Percentiles rank a stretch among this genome's conserved stretches.
Conservation (phyloP, 768 basidiomycete species). For the Pisolithus marmoratus region DNA sequence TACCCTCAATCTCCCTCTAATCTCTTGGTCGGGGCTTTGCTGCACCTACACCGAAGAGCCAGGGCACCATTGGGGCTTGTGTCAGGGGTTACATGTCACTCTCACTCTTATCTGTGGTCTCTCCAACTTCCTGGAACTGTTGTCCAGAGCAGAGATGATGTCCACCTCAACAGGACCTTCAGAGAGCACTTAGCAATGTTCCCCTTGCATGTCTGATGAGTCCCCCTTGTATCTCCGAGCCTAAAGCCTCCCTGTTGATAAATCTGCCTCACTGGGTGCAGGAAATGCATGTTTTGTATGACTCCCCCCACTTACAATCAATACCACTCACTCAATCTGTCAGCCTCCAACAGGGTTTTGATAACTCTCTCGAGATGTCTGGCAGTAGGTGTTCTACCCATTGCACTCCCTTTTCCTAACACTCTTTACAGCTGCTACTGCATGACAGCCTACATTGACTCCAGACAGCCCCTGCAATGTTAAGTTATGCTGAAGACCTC, state of each 20-base stretch:
- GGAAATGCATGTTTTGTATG: conserved; percentile 65
- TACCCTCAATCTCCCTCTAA: too few relatives aligned
- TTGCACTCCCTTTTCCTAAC: conserved; percentile 7
- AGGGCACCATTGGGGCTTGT: conserved; percentile 13
- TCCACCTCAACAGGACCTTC: conserved; percentile 42
- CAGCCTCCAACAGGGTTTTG: conserved; percentile 51
- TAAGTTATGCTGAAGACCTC: conserved; percentile 11
- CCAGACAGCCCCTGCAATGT: conserved; percentile 17
- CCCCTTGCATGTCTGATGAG: conserved; percentile 27
- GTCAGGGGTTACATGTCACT: conserved; percentile 16
- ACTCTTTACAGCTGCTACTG: conserved; percentile 8
- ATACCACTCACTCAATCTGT: conserved; percentile 56
- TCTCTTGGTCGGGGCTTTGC: too few relatives aligned
- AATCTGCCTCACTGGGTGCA: conserved; percentile 49
- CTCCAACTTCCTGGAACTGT: conserved; percentile 25
- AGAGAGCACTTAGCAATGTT: conserved; percentile 22
- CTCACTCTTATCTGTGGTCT: conserved; percentile 24
- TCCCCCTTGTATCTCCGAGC: conserved; percentile 28
- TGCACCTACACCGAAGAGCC: conserved; percentile 8
- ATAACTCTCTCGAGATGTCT: conserved; percentile 70
- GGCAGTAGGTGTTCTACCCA: conserved; percentile 27
- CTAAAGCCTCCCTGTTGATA: conserved; percentile 36
- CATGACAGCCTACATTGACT: conserved; percentile 12
- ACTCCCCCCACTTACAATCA: conserved; percentile 67
- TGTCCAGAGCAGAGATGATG: conserved; percentile 31